These are phyloP conservation scores for Metschnikowia cubensis DNA, from an alignment of 805 yeast species.

Conservation along the genomic window DNA sequence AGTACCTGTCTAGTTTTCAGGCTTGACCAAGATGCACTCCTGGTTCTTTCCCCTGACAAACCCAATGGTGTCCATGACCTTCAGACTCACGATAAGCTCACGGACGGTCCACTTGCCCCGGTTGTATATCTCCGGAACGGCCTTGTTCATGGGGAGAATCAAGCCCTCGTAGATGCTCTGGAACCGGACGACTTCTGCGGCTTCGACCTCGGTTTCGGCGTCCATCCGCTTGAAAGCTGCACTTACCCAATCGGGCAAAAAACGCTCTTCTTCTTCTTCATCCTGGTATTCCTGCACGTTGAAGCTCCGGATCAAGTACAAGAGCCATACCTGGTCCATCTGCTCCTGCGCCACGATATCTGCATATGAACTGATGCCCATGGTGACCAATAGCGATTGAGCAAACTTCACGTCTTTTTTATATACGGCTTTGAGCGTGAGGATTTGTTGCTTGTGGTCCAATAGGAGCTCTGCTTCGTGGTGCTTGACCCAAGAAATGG, in stretches of 20 bases:
- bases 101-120: constrained; percentile 48
- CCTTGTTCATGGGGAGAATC: constrained; percentile 44
- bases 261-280: constrained; percentile 10
- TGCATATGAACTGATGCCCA: constrained; percentile 55
- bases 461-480: constrained; percentile 45
- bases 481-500: constrained; percentile 43
- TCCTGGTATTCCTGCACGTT: constrained; percentile 37
- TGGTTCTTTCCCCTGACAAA: constrained; percentile 45
- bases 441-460: constrained; percentile 40
- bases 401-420: constrained; percentile 52
- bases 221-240: constrained; percentile 35
- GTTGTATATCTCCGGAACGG: constrained; percentile 56
- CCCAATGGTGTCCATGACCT: constrained; percentile 48
- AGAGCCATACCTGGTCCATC: constrained; percentile 54
- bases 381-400: constrained; percentile 49
- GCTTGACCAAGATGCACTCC: constrained; percentile 38
- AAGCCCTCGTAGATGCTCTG: constrained; percentile 50
- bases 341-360: constrained; percentile 46
- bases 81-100: constrained; percentile 48
- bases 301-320: constrained; percentile 60
- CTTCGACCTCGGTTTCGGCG: constrained; percentile 37
- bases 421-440: constrained; percentile 55
- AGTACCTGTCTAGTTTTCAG: background rate
- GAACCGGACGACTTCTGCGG: constrained; percentile 54
- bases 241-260: constrained; percentile 51